phyloP scores from a whole-genome alignment of 768 basidiomycete genomes.

The Boletus bicolor region DNA sequence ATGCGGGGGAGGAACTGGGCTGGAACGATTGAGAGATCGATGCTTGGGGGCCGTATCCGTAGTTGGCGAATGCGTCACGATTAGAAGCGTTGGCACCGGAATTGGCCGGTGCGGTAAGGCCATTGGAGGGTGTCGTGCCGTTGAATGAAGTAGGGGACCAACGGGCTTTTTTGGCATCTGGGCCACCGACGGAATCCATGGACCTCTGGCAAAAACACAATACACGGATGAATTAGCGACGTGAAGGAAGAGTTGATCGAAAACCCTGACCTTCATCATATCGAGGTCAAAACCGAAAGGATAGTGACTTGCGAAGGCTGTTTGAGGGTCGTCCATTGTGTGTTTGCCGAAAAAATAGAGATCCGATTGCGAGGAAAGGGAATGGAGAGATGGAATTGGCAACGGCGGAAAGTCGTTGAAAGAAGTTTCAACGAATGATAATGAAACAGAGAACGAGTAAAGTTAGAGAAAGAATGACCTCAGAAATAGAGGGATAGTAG shows the following conservation, averaged over 20 bases:
- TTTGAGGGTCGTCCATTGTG: slow-evolving; percentile 72
- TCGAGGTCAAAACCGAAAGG: slow-evolving; percentile 80
- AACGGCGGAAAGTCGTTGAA: slow-evolving; percentile 46
- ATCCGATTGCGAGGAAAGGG: slow-evolving; percentile 27
- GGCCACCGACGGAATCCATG: slow-evolving; percentile 79
- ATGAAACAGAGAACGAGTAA: slow-evolving; percentile 46
- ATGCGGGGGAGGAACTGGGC: slow-evolving; percentile 43
- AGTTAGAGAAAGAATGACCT: slow-evolving; percentile 54
- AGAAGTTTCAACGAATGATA: slow-evolving; percentile 36
- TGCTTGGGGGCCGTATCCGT: slow-evolving; percentile 79
- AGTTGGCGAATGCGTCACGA: slow-evolving; percentile 79
- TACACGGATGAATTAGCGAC: background rate
- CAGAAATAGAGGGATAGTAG: slow-evolving; percentile 36
- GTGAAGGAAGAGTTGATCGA: background rate
- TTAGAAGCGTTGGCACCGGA: slow-evolving; percentile 38
- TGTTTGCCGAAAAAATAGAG: slow-evolving; percentile 22
- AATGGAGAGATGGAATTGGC: slow-evolving; percentile 46
- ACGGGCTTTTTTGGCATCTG: slow-evolving; percentile 86
- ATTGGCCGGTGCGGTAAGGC: slow-evolving; percentile 36
- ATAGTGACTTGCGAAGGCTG: slow-evolving; percentile 68
- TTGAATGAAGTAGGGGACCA: slow-evolving; percentile 71
- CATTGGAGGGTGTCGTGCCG: slow-evolving; percentile 33
- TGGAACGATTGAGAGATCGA: slow-evolving; percentile 56
- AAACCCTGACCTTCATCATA: slow-evolving; percentile 78
- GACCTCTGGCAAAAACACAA: slow-evolving; percentile 54